A percentile compares a stretch with the other conserved stretches of the same genome.
phyloP scores from a whole-genome alignment of 345 rosid species.

The Melaleuca quinquenervia region DNA sequence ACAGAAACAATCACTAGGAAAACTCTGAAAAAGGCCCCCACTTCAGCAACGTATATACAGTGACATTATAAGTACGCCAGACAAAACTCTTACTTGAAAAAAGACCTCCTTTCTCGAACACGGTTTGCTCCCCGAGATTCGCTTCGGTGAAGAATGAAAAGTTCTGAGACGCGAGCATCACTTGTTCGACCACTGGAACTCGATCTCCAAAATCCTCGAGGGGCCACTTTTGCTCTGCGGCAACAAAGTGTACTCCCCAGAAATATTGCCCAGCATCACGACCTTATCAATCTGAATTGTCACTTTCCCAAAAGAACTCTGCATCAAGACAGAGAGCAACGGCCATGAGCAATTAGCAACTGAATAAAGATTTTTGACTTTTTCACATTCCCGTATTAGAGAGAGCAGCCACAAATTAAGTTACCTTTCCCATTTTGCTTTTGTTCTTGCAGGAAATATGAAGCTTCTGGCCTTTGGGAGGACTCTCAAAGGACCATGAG shows the following conservation, averaged over 20 bases:
- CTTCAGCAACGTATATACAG: constrained; percentile 29
- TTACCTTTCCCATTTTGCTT: constrained; percentile 99
- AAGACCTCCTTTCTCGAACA: constrained; percentile 2
- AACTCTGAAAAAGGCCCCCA: constrained; percentile 5
- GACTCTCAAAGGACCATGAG: constrained; percentile 96
- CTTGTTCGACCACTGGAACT: constrained; percentile 93
- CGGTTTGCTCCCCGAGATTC: neutral
- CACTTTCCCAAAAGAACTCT: constrained; percentile 98
- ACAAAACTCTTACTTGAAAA: neutral
- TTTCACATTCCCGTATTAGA: neutral
- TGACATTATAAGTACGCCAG: neutral
- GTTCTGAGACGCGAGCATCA: neutral
- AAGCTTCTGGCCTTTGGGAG: constrained; percentile 98
- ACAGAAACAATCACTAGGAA: constrained; percentile 23
- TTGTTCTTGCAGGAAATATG: constrained; percentile 96
- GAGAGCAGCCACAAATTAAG: neutral
- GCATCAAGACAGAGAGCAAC: constrained; percentile 3
- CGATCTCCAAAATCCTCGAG: constrained; percentile 79
- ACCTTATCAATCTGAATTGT: constrained; percentile 96
- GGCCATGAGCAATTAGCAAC: neutral
- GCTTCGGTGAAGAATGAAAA: neutral
- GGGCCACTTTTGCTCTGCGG: constrained; percentile 97
- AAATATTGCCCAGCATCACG: constrained; percentile 93
- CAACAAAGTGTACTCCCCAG: constrained; percentile 80
- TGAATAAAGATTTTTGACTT: neutral